Percentiles rank a stretch among this genome's conserved stretches.
These are phyloP conservation scores for Ilyonectria destructans DNA, from an alignment of 2,329 filamentous ascomycete genomes.

Conservation along the genomic window DNA sequence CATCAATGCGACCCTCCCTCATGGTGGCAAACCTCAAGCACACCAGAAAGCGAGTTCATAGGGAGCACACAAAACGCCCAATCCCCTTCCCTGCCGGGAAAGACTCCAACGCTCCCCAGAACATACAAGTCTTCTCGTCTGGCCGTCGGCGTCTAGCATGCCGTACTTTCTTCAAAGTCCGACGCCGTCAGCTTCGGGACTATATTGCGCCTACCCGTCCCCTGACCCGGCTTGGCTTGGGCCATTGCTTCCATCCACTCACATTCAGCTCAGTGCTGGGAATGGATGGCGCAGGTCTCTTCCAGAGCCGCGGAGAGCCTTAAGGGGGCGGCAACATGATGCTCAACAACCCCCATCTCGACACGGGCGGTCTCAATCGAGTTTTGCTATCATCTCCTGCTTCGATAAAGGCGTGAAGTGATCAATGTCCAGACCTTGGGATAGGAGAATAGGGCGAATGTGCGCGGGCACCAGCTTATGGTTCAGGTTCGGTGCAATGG, in stretches of 20 bases:
- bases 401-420: conserved; percentile 92
- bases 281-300: conserved; percentile 50
- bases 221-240: conserved; percentile 49
- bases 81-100: conserved; percentile 49
- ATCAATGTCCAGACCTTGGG: conserved; percentile 91
- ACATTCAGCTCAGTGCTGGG: conserved; percentile 51
- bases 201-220: conserved; percentile 50
- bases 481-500: conserved; percentile 93
- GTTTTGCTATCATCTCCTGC: conserved; percentile 96
- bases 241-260: conserved; percentile 50
- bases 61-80: conserved; percentile 50
- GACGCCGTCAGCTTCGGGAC: conserved; percentile 51
- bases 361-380: conserved; percentile 79
- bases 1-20: conserved; percentile 54
- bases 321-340: conserved; percentile 51
- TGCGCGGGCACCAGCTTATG: conserved; percentile 89
- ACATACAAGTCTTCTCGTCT: conserved; percentile 51
- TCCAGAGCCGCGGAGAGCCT: conserved; percentile 52
- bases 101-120: conserved; percentile 52
- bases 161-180: conserved; percentile 43
- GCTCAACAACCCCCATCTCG: conserved; percentile 52
- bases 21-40: conserved; percentile 47
- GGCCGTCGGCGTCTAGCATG: conserved; percentile 41
- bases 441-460: conserved; percentile 80
- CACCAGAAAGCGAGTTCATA: conserved; percentile 48